Percentiles rank a stretch among this genome's conserved stretches.
Evolutionary conservation across 129 eudicot genomes (phyloP).

Genomic region (Glebionis coronaria): DNA sequence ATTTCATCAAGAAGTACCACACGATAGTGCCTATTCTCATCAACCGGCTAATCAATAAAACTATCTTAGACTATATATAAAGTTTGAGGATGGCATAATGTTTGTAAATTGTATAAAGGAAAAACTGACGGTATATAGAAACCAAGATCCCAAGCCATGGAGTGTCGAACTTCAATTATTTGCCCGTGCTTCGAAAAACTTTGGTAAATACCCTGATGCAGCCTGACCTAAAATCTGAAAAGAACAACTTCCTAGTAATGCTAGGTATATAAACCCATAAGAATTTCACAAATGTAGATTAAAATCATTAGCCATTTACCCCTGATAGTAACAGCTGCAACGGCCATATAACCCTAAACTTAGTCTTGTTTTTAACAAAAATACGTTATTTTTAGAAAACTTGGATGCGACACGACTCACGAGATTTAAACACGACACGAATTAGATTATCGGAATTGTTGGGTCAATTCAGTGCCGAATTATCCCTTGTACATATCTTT

Average conservation of each 20-base stretch:
- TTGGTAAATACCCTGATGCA: slow-evolving; percentile 44
- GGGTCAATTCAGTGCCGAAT: too few relatives aligned
- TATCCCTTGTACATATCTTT: too few relatives aligned
- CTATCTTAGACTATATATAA: slow-evolving; percentile 45
- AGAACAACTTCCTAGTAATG: slow-evolving; percentile 47
- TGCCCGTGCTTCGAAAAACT: slow-evolving; percentile 35
- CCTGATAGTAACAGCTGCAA: slow-evolving; percentile 38
- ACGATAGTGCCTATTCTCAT: slow-evolving; percentile 44
- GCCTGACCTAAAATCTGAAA: slow-evolving; percentile 57
- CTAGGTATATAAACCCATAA: slow-evolving; percentile 51
- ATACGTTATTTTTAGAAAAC: too few relatives aligned
- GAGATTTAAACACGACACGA: too few relatives aligned
- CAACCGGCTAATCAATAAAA: slow-evolving; percentile 42
- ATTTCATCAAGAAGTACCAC: slow-evolving; percentile 48
- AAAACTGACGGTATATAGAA: slow-evolving; percentile 25
- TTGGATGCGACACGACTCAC: too few relatives aligned
- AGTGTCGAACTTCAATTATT: slow-evolving; percentile 47
- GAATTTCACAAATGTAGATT: slow-evolving; percentile 52
- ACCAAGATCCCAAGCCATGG: slow-evolving; percentile 54
- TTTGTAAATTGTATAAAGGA: slow-evolving; percentile 37
- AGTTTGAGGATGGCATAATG: slow-evolving; percentile 43
- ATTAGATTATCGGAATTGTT: too few relatives aligned
- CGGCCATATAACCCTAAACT: slow-evolving; percentile 12
- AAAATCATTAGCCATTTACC: slow-evolving; percentile 56
- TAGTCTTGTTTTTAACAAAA: too few relatives aligned